Base-by-base conservation (phyloP, 2,329 filamentous ascomycete species). In the Colletotrichum tabaci region DNA sequence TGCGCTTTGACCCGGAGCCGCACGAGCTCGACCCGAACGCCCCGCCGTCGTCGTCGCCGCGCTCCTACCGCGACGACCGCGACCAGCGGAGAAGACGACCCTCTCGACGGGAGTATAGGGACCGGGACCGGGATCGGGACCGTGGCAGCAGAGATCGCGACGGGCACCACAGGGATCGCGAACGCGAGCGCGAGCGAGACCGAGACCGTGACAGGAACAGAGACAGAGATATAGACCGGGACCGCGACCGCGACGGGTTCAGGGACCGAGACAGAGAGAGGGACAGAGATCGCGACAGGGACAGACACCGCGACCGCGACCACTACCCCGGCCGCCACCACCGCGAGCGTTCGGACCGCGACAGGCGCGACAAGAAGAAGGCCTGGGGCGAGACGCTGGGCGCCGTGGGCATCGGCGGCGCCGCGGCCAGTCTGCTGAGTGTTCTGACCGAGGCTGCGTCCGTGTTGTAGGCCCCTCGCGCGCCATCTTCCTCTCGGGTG, bases 331-430 rank as follows among this genome's bases (percentile, higher is more conserved):
- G 83, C 15, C 81, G 75, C 64, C 55, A 74, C 47, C 81, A 75
- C 53, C 55, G 73, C 50, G 75, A 79, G 50, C 67, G 74, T n/a
- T 42, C 58, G 35, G 75, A 77, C 13, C 72, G 76, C 53, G 75
- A 78, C 13, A 77, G 77, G 44, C 77, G 78, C 46, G 81, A 85
- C 3, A 84, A 79, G 75, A 86, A 83, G 77, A 86, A 84, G 75
- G 82, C 81, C 15, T 86, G 86, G 79, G 86, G 86, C 58, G 88
- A 89, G 73, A 86, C 88, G 18, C 82, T 91, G 4, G 85, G 86
- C 2, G 88, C 87, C 0, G 89, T 88, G 6, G 87, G 89, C 1
- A 87, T 92, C 40, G 89, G 89, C 4, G 88, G 89, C 12, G 89
- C 89, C 0, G 89, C 90, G 0, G 88, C 86, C 3, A 90, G 88